Base-by-base conservation (phyloP, 2,329 filamentous ascomycete genomes). In the Cercospora sesami region DNA sequence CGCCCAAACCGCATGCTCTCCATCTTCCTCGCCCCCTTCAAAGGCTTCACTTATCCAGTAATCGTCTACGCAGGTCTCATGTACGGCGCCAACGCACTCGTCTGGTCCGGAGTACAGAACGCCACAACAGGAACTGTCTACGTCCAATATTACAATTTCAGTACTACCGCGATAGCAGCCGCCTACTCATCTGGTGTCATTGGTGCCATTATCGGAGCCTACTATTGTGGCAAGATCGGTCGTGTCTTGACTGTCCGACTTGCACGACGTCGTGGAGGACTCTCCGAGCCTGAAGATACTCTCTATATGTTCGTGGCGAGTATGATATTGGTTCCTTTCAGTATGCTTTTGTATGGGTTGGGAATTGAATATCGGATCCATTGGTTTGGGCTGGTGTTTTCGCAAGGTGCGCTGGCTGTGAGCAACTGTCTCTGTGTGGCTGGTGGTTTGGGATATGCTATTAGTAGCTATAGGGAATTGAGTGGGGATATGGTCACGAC, bases 321-420 rank as follows among this genome's bases (percentile, higher is more conserved):
- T 61, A 71, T 73, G 16, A 71, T 77, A 1, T 80, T 79, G 4
- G 68, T 82, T 4, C 82, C 83, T 0, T 79, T 76, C 10, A 79
- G 78, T 0, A 76, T 85, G 5, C 78, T 85, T 21, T 74, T 85
- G 4, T 75, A 71, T 57, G 84, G 84, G 23, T 79, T 86, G 0
- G 84, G 84, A 2, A 83, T 84, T 1, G 81, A 81, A 10, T 72
- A 73, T 42, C 66, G 68, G 4, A 72, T 85, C 14, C 83, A 85
- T 61, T 84, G 81, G 81, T 79, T 85, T 48, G 84, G 83, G 0
- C 73, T 84, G 2, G 75, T 86, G 1, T 33, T 75, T 31, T 67
- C 81, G 2, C 83, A 84, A 78, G 81, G 80, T n/a, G 75, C 82
- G 12, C 78, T 85, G 21, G 81, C 80, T 0, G 70, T 79, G 61